Base-by-base conservation (phyloP, 2,329 filamentous ascomycete genomes). In the Cladosporium sp. region DNA sequence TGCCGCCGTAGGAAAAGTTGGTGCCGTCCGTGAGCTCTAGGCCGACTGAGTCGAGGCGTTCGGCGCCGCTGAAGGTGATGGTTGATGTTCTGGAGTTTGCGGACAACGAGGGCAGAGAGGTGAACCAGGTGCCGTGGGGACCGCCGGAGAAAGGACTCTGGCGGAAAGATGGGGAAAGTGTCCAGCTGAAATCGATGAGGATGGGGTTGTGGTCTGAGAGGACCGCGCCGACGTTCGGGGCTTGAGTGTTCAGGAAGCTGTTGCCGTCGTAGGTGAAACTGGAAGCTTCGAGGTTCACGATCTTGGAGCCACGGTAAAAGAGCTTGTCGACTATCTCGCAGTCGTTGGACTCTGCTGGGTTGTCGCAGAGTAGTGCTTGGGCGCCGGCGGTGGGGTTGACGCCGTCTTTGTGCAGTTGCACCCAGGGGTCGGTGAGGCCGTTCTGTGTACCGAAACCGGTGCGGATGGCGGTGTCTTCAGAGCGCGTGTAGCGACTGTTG, bases 301-400 rank as follows among this genome's bases (percentile, higher is more conserved):
- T 73, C 74, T 36, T 24, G 8, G 37, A 41, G 27, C 73, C 72
- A 34, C 81, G 77, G 68, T 80, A 85, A 58, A 84, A 78, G 41
- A 84, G 70, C 68, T 86, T 87, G 67, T 86, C 84, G 32, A 86
- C 81, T 3, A 77, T 80, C 68, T 87, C 84, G 65, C 84, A 87
- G 4, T 66, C 63, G 60, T 73, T 73, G 41, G 67, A 73, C 0
- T 70, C 70, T 24, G 75, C 75, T 0, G 83, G 83, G 58, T 83
- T 84, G n/a, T 66, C 66, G 66, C 84, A 87, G 7, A 41, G 37
- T 3, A 48, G 18, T 7, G 45, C 37, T 40, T 41, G 37, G 18
- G 45, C 24, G 13, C 79, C 50, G 3, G 68, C 54, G 43, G 64
- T 64, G 40, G 54, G 15, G 17, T 77, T 66, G 1, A n/a, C n/a